Percentiles rank a stretch among this genome's conserved stretches.
Evolutionary conservation across 257 asterid genomes (phyloP).

Genomic region (Solanum megistacrolobum): DNA sequence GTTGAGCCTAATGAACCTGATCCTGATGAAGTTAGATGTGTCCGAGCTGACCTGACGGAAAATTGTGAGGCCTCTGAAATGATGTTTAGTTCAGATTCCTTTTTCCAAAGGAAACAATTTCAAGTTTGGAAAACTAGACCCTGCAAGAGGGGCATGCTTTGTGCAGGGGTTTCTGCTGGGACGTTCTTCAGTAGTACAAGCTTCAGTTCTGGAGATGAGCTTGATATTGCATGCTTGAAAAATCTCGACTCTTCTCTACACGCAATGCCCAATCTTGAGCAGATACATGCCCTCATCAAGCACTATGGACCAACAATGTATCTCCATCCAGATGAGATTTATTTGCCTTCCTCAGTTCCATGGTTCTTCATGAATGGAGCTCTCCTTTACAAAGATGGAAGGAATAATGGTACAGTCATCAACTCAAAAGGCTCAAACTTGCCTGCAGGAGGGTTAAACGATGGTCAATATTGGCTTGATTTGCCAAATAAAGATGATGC

Average conservation of each 20-base stretch:
- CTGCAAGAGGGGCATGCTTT: conserved; percentile 51
- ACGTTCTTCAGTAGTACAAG: conserved; percentile 42
- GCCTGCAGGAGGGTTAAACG: conserved; percentile 66
- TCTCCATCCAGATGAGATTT: conserved; percentile 75
- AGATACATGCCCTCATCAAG: conserved; percentile 55
- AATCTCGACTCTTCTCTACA: conserved; percentile 35
- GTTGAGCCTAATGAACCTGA: conserved; percentile 37
- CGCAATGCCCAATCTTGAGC: conserved; percentile 76
- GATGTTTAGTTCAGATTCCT: conserved; percentile 27
- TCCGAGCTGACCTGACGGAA: conserved; percentile 63
- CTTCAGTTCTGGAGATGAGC: conserved; percentile 14
- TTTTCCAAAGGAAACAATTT: conserved; percentile 20
- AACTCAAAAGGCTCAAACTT: conserved; percentile 51
- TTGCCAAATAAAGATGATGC: conserved; percentile 32
- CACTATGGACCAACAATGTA: conserved; percentile 72
- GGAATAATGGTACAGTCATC: conserved; percentile 40
- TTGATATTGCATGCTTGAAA: conserved; percentile 54
- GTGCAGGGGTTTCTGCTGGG: conserved; percentile 60
- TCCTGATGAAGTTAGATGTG: conserved; percentile 57
- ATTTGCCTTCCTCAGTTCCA: conserved; percentile 77
- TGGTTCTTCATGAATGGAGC: conserved; percentile 83
- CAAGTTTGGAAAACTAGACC: conserved; percentile 60
- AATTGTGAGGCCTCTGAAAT: conserved; percentile 39
- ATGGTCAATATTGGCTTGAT: conserved; percentile 66
- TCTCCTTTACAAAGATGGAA: conserved; percentile 50